Percentiles rank a stretch among this genome's conserved stretches.
These are phyloP conservation scores for Beauveria varroae DNA, from an alignment of 2,329 filamentous ascomycete genomes.

Conservation along the genomic window DNA sequence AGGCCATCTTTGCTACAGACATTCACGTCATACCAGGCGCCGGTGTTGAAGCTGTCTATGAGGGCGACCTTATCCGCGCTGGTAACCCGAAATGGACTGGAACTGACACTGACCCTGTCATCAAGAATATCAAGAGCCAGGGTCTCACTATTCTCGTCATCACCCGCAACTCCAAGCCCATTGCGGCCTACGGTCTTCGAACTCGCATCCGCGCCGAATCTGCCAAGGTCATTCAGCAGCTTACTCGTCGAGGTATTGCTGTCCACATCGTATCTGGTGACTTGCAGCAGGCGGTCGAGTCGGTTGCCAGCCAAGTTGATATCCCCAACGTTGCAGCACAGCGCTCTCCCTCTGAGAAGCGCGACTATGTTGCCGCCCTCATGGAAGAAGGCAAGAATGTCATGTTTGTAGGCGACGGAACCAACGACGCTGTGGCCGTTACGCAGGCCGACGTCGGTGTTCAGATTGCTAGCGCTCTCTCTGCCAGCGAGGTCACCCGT, in stretches of 20 bases:
- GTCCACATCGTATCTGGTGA: conserved; percentile 53
- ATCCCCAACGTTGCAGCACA: conserved; percentile 35
- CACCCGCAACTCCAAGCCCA: conserved; percentile 20
- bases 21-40: conserved; percentile 32
- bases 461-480: conserved; percentile 41
- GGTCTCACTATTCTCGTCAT: conserved; percentile 23
- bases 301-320: conserved; percentile 36
- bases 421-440: conserved; percentile 56
- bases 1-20: conserved; percentile 15
- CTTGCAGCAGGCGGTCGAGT: conserved; percentile 37
- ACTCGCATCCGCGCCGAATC: conserved; percentile 31
- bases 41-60: conserved; percentile 30
- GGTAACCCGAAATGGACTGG: conserved; percentile 40
- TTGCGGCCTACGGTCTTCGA: conserved; percentile 43
- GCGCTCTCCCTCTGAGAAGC: conserved; percentile 46
- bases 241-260: conserved; percentile 38
- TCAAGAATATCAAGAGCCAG: conserved; percentile 15
- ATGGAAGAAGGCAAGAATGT: conserved; percentile 27
- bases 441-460: conserved; percentile 54
- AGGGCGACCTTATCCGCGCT: conserved; percentile 26
- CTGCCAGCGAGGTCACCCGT: conserved; percentile 44
- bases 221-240: conserved; percentile 31
- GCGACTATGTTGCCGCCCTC: conserved; percentile 39
- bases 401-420: conserved; percentile 57
- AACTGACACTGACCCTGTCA: conserved; percentile 16